Evolutionary conservation across 1,139 yeast species (phyloP), one percentile per base, ranked within the genome.

Genomic region (Hansenula anomala): DNA sequence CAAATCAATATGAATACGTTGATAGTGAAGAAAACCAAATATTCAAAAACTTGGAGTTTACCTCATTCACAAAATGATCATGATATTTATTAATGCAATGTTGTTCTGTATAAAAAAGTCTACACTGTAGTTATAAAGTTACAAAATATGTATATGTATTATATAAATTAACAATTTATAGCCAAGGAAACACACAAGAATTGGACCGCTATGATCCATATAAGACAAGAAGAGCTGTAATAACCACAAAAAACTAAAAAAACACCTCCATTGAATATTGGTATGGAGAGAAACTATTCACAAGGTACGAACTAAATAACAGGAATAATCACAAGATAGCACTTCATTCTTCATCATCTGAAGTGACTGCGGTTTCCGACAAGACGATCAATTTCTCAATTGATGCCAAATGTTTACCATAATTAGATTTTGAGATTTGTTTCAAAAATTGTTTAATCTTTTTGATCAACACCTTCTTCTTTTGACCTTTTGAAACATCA

Each of bases 361-460:
- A 44, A 5, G 47, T 33, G 12, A 48, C 43, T 9, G 58, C 56
- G 26, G 47, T 45, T 35, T 53, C 59, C 11, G 59, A 52, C 24
- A 57, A 38, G 6, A 48, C 46, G 44, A 75, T 76, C 67, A 85
- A 71, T 58, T 83, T 81, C 58, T 86, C 95, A 48, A 86, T 89
- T 23, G 90, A 80, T 6, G 89, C 94, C 51, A 87, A 68, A 56
- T 87, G 95, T 63, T 87, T 87, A 20, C 95, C 95, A 56, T 80
- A 77, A 40, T 68, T 68, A 37, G 74, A 71, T 55, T 73, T 75
- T 16, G 77, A 71, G 36, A 78, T 75, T 47, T 77, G 75, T 49
- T 75, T 75, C 58, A 79, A 67, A 34, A 48, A 52, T 36, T 51
- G 56, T 39, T 52, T 51, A 33, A 54, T 52, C 42, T 51, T 54